Evolutionary conservation across 371 early-diverging fungal genomes (phyloP).

Genomic region (Homolaphlyctis polyrhiza): DNA sequence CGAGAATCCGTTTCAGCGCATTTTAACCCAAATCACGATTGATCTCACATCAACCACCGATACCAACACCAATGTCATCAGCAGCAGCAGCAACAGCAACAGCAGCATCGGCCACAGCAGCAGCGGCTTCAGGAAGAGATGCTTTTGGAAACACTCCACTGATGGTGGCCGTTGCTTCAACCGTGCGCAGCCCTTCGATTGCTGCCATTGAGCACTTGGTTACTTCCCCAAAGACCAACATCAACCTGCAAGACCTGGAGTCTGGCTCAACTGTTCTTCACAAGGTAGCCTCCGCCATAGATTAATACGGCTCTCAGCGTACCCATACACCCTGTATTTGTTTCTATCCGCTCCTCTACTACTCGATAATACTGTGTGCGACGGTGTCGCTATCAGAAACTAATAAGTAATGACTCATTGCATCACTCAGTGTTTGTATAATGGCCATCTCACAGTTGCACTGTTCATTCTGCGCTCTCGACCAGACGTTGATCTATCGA

Average conservation of each 20-base stretch:
- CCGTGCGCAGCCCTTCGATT: not conserved
- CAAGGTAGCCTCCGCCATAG: conserved; percentile 42
- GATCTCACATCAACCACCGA: no score
- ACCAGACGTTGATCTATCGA: conserved; percentile 47
- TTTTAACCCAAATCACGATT: no score
- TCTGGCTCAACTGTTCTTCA: conserved; percentile 71
- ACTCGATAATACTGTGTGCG: no score
- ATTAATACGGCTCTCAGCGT: no score
- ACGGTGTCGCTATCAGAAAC: no score
- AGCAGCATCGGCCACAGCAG: not conserved
- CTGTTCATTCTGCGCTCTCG: conserved; percentile 40
- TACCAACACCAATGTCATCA: no score
- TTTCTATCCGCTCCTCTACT: not conserved
- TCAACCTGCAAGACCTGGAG: conserved; percentile 62
- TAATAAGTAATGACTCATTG: no score
- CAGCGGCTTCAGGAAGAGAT: not conserved
- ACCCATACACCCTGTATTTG: not conserved
- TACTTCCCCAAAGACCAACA: conserved; percentile 42
- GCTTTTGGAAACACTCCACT: not conserved
- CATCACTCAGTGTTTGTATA: conserved; percentile 43
- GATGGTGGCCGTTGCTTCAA: not conserved
- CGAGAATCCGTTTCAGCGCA: no score
- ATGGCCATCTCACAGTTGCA: conserved; percentile 60
- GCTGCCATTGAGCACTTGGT: conserved; percentile 21
- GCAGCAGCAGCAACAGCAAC: not conserved